Evolutionary conservation across 192 early-diverging fungal species (phyloP).

Genomic region (Coemansia sp.): DNA sequence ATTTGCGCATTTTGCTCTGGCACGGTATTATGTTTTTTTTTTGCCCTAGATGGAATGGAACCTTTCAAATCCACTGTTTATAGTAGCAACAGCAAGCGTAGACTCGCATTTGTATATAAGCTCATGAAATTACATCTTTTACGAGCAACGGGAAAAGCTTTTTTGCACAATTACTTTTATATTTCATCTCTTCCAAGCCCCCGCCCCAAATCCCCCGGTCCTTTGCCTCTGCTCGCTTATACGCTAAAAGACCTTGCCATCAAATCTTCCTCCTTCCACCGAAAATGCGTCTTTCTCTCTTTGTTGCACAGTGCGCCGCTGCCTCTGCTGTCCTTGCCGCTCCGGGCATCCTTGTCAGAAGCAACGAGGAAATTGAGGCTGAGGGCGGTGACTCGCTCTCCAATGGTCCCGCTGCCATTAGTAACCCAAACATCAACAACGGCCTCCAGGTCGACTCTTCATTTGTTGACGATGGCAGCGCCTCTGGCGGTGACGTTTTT

Average conservation of each 20-base stretch:
- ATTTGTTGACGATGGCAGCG: conserved; percentile 11
- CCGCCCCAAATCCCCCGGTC: background rate
- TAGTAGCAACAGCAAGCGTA: no score
- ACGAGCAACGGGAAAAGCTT: background rate
- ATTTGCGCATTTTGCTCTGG: background rate
- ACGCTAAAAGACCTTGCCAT: background rate
- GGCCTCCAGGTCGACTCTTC: conserved; percentile 32
- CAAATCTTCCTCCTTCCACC: background rate
- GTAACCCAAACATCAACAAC: conserved; percentile 38
- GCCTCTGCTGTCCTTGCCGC: conserved; percentile 22
- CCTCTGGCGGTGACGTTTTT: conserved; percentile 12
- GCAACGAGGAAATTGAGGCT: conserved; percentile 23
- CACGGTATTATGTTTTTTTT: background rate
- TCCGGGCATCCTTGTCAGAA: conserved; percentile 11
- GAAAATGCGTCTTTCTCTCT: conserved; percentile 32
- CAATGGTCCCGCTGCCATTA: conserved; percentile 24
- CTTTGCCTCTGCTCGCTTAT: background rate
- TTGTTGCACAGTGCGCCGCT: conserved; percentile 18
- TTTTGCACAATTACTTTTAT: background rate
- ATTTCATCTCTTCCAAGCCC: background rate
- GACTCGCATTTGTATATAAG: background rate
- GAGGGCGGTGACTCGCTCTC: conserved; percentile 24
- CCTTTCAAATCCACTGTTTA: no score
- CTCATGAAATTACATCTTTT: background rate
- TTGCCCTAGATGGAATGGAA: background rate